Conservation (phyloP, 2,329 filamentous ascomycete genomes). For the Tolypocladium amazonense region DNA sequence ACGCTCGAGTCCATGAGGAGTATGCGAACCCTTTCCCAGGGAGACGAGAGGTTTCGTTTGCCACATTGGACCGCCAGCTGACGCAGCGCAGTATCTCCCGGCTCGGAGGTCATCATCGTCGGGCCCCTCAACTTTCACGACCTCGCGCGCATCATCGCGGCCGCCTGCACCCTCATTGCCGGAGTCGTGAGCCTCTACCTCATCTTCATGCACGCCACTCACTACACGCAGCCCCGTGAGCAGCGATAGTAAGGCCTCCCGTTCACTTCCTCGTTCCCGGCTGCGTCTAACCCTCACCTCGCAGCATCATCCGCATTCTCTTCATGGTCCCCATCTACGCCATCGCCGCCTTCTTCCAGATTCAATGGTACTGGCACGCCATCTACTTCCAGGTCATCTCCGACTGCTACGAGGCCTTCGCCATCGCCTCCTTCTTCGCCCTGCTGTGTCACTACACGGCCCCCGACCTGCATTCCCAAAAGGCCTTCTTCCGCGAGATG, state of each 20-base stretch:
- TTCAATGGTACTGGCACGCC: conserved; percentile 64
- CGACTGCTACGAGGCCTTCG: conserved; percentile 84
- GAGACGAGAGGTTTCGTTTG: neutral
- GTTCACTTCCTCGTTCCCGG: neutral
- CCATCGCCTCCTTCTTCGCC: conserved; percentile 78
- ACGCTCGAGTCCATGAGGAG: conserved; percentile 33
- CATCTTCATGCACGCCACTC: conserved; percentile 46
- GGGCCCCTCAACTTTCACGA: conserved; percentile 43
- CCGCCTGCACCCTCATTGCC: conserved; percentile 36
- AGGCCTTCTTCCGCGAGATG: conserved; percentile 66
- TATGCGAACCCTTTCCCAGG: conserved; percentile 11
- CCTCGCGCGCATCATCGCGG: conserved; percentile 41
- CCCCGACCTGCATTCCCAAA: conserved; percentile 68
- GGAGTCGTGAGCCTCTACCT: conserved; percentile 44
- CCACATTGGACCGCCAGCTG: neutral
- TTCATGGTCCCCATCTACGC: conserved; percentile 82
- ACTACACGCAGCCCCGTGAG: conserved; percentile 51
- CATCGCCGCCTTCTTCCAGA: conserved; percentile 61
- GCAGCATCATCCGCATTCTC: conserved; percentile 74
- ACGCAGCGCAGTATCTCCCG: conserved; percentile 24
- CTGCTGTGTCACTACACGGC: conserved; percentile 73
- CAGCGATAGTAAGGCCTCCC: conserved; percentile 41
- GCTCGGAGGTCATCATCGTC: conserved; percentile 34
- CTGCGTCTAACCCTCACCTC: neutral
- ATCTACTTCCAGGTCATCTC: conserved; percentile 74